Conservation (phyloP, 2,329 filamentous ascomycete species). For the Fusarium torulosum region DNA sequence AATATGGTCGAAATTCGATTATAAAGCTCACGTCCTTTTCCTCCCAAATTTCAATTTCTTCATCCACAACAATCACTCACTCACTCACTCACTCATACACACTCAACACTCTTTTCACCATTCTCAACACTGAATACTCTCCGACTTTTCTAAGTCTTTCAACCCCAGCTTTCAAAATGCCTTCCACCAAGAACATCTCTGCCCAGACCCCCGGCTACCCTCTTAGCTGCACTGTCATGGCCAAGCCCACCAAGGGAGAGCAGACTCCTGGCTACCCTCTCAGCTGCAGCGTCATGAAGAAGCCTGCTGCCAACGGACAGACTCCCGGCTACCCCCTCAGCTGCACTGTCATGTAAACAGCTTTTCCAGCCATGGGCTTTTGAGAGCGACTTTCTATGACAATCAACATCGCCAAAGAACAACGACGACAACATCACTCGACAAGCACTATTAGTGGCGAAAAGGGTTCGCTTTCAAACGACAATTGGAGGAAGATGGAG, state of each 20-base stretch:
- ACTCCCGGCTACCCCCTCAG: constrained; percentile 46
- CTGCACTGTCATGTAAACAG: constrained; percentile 54
- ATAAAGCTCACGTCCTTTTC: constrained; percentile 38
- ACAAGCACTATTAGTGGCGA: background rate
- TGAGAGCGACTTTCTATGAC: constrained; percentile 10
- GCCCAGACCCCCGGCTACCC: constrained; percentile 46
- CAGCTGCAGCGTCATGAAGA: constrained; percentile 50
- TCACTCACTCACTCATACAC: constrained; percentile 25
- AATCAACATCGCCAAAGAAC: background rate
- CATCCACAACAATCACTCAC: constrained; percentile 36
- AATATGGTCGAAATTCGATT: constrained; percentile 2
- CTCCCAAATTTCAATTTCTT: constrained; percentile 10
- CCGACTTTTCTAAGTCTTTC: constrained; percentile 45
- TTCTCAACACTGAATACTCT: constrained; percentile 46
- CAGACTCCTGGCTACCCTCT: constrained; percentile 46
- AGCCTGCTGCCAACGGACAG: constrained; percentile 41
- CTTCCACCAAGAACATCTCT: constrained; percentile 48
- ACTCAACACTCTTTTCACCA: constrained; percentile 43
- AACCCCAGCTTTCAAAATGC: constrained; percentile 50
- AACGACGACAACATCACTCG: background rate
- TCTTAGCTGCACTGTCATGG: constrained; percentile 50
- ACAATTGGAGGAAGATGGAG: constrained; percentile 16
- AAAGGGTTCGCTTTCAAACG: constrained; percentile 16
- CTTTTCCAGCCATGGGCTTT: constrained; percentile 3
- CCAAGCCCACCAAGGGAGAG: constrained; percentile 44